A percentile compares a stretch with the other conserved stretches of the same genome.
These are phyloP conservation scores for Cudoniella acicularis DNA, from an alignment of 495 filamentous ascomycete genomes.

Conservation along the genomic window DNA sequence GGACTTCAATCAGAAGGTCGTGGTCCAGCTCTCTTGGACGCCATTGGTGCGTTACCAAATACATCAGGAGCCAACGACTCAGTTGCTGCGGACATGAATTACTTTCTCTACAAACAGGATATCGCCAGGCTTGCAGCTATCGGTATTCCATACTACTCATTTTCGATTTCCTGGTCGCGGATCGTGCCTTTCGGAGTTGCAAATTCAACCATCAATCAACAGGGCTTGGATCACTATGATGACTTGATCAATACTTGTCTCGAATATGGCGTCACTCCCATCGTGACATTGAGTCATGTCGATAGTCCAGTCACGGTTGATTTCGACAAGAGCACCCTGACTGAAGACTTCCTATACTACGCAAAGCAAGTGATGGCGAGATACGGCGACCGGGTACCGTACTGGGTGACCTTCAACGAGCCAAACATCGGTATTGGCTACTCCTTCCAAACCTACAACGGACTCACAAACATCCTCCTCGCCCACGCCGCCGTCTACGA, in stretches of 20 bases:
- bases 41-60: slow-evolving; percentile 19
- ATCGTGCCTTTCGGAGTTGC: slow-evolving; percentile 41
- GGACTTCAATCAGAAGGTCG: slow-evolving; percentile 23
- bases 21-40: slow-evolving; percentile 32
- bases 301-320: slow-evolving; percentile 17
- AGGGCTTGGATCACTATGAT: slow-evolving; percentile 42
- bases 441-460: not conserved
- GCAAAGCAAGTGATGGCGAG: slow-evolving; percentile 39
- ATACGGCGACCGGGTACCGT: slow-evolving; percentile 40
- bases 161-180: slow-evolving; percentile 42
- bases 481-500: slow-evolving; percentile 38
- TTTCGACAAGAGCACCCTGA: slow-evolving; percentile 9
- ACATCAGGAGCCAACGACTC: slow-evolving; percentile 30
- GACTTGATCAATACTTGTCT: slow-evolving; percentile 41
- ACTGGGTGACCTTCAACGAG: slow-evolving; percentile 36
- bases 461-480: slow-evolving; percentile 30
- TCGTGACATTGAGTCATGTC: slow-evolving; percentile 41
- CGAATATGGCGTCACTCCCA: slow-evolving; percentile 39
- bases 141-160: slow-evolving; percentile 47
- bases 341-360: slow-evolving; percentile 37
- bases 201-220: slow-evolving; percentile 39
- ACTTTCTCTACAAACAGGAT: slow-evolving; percentile 50
- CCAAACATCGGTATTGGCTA: not conserved
- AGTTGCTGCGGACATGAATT: slow-evolving; percentile 40
- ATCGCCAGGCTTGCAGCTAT: slow-evolving; percentile 43